Percentiles rank a stretch among this genome's conserved stretches.
phyloP scores from a whole-genome alignment of 371 early-diverging fungal genomes.

The Apophysomyces elegans region DNA sequence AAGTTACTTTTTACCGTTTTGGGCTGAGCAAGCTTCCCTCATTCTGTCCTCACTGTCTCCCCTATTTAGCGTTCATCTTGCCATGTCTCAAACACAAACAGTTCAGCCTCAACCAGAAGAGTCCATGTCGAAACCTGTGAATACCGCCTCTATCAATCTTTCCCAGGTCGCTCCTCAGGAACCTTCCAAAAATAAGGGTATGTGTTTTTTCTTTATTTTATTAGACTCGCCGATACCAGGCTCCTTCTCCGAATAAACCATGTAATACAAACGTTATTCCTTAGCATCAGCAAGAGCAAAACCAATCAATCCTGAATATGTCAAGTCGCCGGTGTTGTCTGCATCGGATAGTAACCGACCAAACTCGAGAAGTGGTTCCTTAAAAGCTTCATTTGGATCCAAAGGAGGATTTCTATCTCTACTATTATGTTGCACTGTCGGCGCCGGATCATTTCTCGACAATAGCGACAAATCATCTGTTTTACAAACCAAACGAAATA shows the following conservation, averaged over 20 bases:
- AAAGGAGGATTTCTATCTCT: conserved; percentile 36
- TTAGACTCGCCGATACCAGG: background rate
- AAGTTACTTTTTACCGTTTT: conserved; percentile 5
- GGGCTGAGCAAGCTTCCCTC: background rate
- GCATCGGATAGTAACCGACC: background rate
- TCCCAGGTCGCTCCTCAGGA: conserved; percentile 14
- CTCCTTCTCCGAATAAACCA: background rate
- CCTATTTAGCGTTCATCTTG: conserved; percentile 1
- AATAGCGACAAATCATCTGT: conserved; percentile 38
- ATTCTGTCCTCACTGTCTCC: background rate
- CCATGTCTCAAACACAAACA: conserved; percentile 12
- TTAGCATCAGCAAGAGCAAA: background rate
- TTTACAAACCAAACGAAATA: conserved; percentile 19
- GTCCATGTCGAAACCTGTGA: conserved; percentile 2
- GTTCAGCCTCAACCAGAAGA: conserved; percentile 10
- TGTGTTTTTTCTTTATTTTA: background rate
- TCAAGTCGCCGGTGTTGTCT: background rate
- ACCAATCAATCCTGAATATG: conserved; percentile 1
- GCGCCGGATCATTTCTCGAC: conserved; percentile 36
- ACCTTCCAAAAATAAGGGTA: conserved; percentile 9
- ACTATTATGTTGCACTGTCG: conserved; percentile 35
- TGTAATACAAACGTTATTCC: background rate
- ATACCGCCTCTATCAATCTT: conserved; percentile 5
- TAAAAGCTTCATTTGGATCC: conserved; percentile 29
- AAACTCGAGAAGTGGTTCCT: conserved; percentile 14